phyloP scores from a whole-genome alignment of 1,284 basidiomycete genomes.

The Limonomyces culmigenus region DNA sequence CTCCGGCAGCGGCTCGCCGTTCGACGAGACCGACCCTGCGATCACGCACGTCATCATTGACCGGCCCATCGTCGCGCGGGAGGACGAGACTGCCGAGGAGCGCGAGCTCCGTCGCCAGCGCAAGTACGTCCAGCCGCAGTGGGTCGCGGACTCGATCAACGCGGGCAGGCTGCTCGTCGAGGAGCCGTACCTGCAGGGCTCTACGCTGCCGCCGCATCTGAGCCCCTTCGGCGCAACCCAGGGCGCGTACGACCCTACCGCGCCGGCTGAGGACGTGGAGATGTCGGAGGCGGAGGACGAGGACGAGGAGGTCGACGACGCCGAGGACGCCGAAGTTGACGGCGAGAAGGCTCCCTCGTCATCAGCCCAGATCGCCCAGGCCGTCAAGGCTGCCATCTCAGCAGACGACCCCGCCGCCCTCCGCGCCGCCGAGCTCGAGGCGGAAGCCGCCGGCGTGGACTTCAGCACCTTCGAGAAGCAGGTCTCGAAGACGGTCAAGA shows the following conservation, averaged over 20 bases:
- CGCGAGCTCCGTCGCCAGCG: conserved; percentile 50
- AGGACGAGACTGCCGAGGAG: conserved; percentile 38
- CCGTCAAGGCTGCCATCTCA: conserved; percentile 34
- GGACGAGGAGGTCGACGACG: conserved; percentile 17
- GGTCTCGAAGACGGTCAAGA: conserved; percentile 52
- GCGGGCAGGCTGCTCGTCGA: conserved; percentile 72
- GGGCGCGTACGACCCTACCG: conserved; percentile 59
- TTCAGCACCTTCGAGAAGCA: conserved; percentile 73
- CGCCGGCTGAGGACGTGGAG: conserved; percentile 15
- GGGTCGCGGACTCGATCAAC: conserved; percentile 96
- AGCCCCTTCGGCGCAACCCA: conserved; percentile 85
- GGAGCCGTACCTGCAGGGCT: conserved; percentile 77
- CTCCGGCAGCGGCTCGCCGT: conserved; percentile 72
- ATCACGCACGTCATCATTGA: conserved; percentile 98
- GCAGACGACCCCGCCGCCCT: conserved; percentile 54
- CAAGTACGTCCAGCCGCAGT: conserved; percentile 93
- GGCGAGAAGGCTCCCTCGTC: conserved; percentile 16
- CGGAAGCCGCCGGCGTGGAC: conserved; percentile 81
- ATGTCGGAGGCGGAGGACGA: conserved; percentile 24
- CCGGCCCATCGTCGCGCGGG: conserved; percentile 37
- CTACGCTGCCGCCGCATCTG: conserved; percentile 83
- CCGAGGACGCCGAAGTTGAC: conserved; percentile 16
- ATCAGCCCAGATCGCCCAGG: conserved; percentile 22
- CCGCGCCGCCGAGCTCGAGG: conserved; percentile 83
- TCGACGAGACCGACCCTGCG: conserved; percentile 53